Evolutionary conservation across 768 basidiomycete species (phyloP).

Genomic region (Dioszegia aurantiaca): DNA sequence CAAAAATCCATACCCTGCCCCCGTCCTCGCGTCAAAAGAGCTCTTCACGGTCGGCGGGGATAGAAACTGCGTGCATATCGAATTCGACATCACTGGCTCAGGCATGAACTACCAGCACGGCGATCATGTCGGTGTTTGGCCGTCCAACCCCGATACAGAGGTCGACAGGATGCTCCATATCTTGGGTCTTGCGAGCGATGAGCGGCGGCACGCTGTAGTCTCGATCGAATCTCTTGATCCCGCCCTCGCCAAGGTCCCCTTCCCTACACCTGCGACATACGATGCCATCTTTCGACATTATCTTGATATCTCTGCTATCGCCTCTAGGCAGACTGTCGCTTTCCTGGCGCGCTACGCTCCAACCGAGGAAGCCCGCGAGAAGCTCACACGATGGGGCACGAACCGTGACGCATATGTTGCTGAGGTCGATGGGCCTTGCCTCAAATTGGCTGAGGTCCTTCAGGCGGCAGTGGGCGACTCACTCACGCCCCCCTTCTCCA

Average conservation of each 20-base stretch:
- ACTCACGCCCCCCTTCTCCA: conserved; percentile 63
- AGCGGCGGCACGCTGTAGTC: conserved; percentile 78
- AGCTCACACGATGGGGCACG: conserved; percentile 71
- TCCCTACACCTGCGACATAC: conserved; percentile 96
- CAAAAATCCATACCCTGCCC: conserved; percentile 93
- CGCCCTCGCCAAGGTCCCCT: conserved; percentile 94
- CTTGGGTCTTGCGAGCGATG: conserved; percentile 66
- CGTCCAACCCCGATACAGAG: conserved; percentile 85
- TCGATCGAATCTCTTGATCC: conserved; percentile 96
- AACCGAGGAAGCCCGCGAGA: conserved; percentile 67
- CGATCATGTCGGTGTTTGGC: conserved; percentile 97
- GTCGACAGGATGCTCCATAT: conserved; percentile 82
- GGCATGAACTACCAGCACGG: conserved; percentile 99
- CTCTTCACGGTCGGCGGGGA: conserved; percentile 72
- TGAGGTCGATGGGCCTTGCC: conserved; percentile 70
- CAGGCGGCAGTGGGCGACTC: conserved; percentile 85
- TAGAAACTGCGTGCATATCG: conserved; percentile 91
- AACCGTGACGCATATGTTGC: conserved; percentile 82
- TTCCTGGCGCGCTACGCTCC: conserved; percentile 85
- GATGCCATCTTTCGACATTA: conserved; percentile 91
- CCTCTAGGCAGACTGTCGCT: conserved; percentile 89
- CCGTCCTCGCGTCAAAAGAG: conserved; percentile 72
- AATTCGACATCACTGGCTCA: conserved; percentile 88
- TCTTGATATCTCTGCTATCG: conserved; percentile 91
- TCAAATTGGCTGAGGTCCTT: conserved; percentile 89